Percentiles rank a stretch among this genome's conserved stretches.
Conservation (phyloP, 345 rosid genomes). For the Aegle marmelos region DNA sequence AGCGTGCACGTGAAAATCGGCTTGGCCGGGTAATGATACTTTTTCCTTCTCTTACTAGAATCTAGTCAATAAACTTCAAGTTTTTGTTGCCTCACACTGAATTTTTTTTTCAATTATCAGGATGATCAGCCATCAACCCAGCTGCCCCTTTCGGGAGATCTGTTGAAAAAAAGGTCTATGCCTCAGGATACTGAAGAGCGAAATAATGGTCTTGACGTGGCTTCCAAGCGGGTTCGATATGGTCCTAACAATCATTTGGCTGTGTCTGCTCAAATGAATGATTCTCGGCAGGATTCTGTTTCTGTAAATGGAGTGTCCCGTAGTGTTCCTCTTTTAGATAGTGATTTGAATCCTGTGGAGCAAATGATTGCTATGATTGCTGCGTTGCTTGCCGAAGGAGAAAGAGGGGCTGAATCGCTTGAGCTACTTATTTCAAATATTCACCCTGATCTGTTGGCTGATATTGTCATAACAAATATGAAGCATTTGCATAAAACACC, state of each 20-base stretch:
- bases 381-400: conserved; percentile 99
- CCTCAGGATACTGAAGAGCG: conserved; percentile 60
- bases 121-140: conserved; percentile 69
- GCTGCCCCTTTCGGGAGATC: conserved; percentile 49
- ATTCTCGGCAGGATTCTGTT: conserved; percentile 43
- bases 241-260: conserved; percentile 37
- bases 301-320: conserved; percentile 56
- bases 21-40: conserved; percentile 52
- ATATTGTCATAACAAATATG: conserved; percentile 94
- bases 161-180: conserved; percentile 64
- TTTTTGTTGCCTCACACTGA: conserved; percentile 14
- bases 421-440: conserved; percentile 85
- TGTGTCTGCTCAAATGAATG: conserved; percentile 43
- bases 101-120: conserved; percentile 38
- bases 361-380: conserved; percentile 98
- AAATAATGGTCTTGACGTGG: conserved; percentile 51
- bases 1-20: conserved; percentile 83
- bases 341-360: conserved; percentile 82
- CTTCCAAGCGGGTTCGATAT: conserved; percentile 58
- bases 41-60: not conserved
- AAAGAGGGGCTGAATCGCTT: conserved; percentile 95
- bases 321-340: conserved; percentile 44
- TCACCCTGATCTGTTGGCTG: conserved; percentile 97
- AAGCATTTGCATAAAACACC: conserved; percentile 78
- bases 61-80: not conserved